Conservation (phyloP, 2,329 filamentous ascomycete species). For the Paecilomyces sp. region DNA sequence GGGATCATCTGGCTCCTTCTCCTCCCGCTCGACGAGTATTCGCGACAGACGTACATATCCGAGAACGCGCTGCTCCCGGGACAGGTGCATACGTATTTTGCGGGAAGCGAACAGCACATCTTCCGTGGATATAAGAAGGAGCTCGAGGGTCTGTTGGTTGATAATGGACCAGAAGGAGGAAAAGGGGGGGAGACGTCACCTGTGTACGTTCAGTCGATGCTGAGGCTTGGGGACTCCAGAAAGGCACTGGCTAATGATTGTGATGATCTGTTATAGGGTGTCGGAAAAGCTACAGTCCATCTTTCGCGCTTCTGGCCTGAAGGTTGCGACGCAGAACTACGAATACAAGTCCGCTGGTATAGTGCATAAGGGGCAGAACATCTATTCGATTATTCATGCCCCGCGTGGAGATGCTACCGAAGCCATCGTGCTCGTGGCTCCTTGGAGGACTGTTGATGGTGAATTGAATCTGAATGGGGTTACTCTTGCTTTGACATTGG, state of each 20-base stretch:
- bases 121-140: slow-evolving; percentile 87
- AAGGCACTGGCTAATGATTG: slow-evolving; percentile 1
- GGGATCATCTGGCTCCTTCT: slow-evolving; percentile 86
- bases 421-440: slow-evolving; percentile 84
- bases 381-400: slow-evolving; percentile 88
- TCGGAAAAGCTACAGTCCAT: slow-evolving; percentile 70
- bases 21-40: slow-evolving; percentile 84
- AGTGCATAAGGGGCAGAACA: slow-evolving; percentile 72
- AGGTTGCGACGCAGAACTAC: slow-evolving; percentile 82
- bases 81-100: slow-evolving; percentile 96
- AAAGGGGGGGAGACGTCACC: slow-evolving; percentile 20
- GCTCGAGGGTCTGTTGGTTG: slow-evolving; percentile 48
- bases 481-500: slow-evolving; percentile 75
- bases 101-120: slow-evolving; percentile 90
- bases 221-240: slow-evolving; percentile 1
- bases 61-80: slow-evolving; percentile 94
- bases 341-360: slow-evolving; percentile 73
- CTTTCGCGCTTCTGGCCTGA: slow-evolving; percentile 71
- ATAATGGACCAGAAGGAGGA: slow-evolving; percentile 7
- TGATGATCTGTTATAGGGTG: slow-evolving; percentile 29
- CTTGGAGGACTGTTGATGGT: slow-evolving; percentile 76
- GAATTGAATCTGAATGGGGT: slow-evolving; percentile 81
- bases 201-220: slow-evolving; percentile 2
- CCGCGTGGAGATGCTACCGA: slow-evolving; percentile 94
- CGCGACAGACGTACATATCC: slow-evolving; percentile 87